Evolutionary conservation across 2,329 filamentous ascomycete genomes (phyloP), one percentile per base, ranked within the genome.

Genomic region (Trichoderma endophyticum): DNA sequence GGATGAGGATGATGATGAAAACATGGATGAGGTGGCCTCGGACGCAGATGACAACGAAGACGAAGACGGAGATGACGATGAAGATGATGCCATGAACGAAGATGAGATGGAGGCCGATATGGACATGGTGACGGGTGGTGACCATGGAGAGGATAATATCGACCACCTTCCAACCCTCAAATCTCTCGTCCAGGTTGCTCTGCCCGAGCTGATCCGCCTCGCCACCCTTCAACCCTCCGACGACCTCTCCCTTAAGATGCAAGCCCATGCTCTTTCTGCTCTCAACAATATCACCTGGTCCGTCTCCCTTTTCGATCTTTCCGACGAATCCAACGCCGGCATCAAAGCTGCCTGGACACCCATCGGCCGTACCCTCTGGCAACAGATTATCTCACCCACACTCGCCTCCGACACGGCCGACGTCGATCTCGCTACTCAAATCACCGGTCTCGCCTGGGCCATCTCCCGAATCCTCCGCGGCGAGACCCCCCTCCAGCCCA

Each of bases 201-300:
- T 83, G 60, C 80, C 82, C 7, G 77, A 86, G 72, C 79, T 89
- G 62, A 80, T 89, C 72, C 83, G 84, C 24, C 83, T 87, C 24
- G 80, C 83, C 39, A 82, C 81, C 69, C 79, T 84, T 7, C 78
- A 81, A 12, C 80, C 83, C 11, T 77, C 78, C 11, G 80, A 82
- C 69, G 83, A 85, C 24, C 82, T 84, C 34, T 77, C 81, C 18
- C 78, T 84, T 14, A 77, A 82, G 7, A 81, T 91, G 54, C 87
- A 87, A 73, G 79, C 80, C 24, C 84, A 86, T 74, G 87, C 90
- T 21, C 80, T 92, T 28, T 86, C 88, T 2, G 86, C 89, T 18
- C 83, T 92, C 72, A 91, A 88, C 82, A 92, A 92, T 80, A 87
- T 92, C 68, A 84, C 90, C 68, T 92, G 90, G 89, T 90, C 89